Evolutionary conservation across 805 yeast species (phyloP), one percentile per base, ranked within the genome.

Genomic region (Myxozyma monticola): DNA sequence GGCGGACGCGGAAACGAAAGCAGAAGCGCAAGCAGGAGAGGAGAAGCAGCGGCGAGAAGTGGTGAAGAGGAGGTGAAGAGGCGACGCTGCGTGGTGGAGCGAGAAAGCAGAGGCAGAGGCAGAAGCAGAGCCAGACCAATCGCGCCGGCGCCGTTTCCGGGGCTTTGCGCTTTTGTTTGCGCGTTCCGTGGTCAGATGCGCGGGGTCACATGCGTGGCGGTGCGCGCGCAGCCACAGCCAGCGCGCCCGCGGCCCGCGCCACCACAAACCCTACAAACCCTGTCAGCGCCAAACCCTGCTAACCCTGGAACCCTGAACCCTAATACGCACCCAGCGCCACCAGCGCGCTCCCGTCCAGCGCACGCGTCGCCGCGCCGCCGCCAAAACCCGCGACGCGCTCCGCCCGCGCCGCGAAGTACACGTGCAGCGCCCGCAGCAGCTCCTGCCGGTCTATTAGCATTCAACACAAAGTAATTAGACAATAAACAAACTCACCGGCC

Each of bases 81-180:
- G 18, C n/a, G 30, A 25, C 21, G 37, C 7, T 18, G 38, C n/a
- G 37, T 25, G 12, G 40, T 28, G 33, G 39, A 20, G 37, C 26
- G 25, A 35, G 28, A 17, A 33, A 3, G 14, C n/a, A 3, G 33
- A n/a, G 3, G 36, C 6, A 18, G 37, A 1, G 37, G 21, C 9
- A 3, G 31, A 4, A 42, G 40, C 6, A 12, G 5, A 15, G 33
- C 17, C 5, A 5, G 22, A 14, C 44, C 49, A 40, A 41, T 45
- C 44, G 48, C 33, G 39, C 43, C 43, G 15, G 33, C 40, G 42
- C 36, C 46, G 41, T 24, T 43, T 40, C 43, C 26, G 33, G 45
- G 40, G n/a, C n/a, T n/a, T n/a, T n/a, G n/a, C n/a, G n/a, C n/a
- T n/a, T n/a, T n/a, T n/a, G n/a, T n/a, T n/a, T n/a, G n/a, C n/a